Conservation (phyloP, 257 asterid genomes). For the Cinchona pubescens region DNA sequence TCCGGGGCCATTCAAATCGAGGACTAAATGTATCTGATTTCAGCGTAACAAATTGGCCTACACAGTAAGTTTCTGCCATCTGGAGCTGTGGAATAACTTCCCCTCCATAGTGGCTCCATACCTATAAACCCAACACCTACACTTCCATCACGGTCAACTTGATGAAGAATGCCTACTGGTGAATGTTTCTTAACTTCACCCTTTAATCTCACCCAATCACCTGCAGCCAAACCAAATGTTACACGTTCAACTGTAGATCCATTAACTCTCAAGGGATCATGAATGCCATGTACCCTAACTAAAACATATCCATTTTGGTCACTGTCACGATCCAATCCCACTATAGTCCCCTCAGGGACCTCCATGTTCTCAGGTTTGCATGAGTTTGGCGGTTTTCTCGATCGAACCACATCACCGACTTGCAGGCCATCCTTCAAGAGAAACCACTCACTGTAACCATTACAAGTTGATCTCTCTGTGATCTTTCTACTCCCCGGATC, state of each 20-base stretch:
- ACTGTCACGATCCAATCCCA: slow-evolving; percentile 63
- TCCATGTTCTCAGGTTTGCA: slow-evolving; percentile 67
- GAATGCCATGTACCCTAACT: slow-evolving; percentile 73
- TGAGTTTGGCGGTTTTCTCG: slow-evolving; percentile 66
- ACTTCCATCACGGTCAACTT: slow-evolving; percentile 54
- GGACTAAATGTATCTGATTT: slow-evolving; percentile 54
- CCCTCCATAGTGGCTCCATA: slow-evolving; percentile 68
- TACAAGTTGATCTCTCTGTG: slow-evolving; percentile 45
- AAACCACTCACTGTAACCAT: slow-evolving; percentile 70
- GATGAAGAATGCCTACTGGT: slow-evolving; percentile 66
- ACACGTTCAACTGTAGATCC: slow-evolving; percentile 67
- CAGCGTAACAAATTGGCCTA: slow-evolving; percentile 69
- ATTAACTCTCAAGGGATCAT: slow-evolving; percentile 63
- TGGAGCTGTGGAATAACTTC: slow-evolving; percentile 63
- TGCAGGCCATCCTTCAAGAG: slow-evolving; percentile 75
- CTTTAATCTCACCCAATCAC: slow-evolving; percentile 80
- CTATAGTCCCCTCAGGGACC: slow-evolving; percentile 65
- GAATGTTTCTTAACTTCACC: slow-evolving; percentile 61
- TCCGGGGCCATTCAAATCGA: slow-evolving; percentile 78
- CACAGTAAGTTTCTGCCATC: slow-evolving; percentile 68
- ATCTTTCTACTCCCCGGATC: slow-evolving; percentile 40
- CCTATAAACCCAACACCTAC: slow-evolving; percentile 73
- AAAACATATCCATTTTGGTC: slow-evolving; percentile 66
- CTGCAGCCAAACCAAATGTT: slow-evolving; percentile 68
- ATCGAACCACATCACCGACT: slow-evolving; percentile 70